Conservation (phyloP, 768 basidiomycete genomes). For the Bullera alba region DNA sequence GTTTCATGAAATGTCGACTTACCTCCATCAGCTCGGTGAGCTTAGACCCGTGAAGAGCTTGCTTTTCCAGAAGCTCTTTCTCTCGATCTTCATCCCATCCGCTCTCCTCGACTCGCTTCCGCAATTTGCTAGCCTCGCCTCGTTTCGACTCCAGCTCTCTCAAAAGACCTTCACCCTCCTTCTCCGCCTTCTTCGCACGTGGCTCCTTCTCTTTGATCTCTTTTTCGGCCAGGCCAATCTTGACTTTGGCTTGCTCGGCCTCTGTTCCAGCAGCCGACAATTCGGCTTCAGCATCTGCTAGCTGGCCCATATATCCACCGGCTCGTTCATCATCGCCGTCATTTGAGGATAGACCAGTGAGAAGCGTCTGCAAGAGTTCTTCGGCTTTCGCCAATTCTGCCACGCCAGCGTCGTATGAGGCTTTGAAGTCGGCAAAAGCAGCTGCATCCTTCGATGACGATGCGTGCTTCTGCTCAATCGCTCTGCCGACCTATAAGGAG, state of each 20-base stretch:
- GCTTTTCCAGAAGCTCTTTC: slow-evolving; percentile 52
- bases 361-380: slow-evolving; percentile 86
- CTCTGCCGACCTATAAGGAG: slow-evolving; percentile 53
- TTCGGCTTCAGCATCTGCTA: slow-evolving; percentile 72
- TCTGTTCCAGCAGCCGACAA: slow-evolving; percentile 72
- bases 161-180: slow-evolving; percentile 70
- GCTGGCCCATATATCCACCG: slow-evolving; percentile 93
- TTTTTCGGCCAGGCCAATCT: slow-evolving; percentile 67
- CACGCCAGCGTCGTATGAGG: slow-evolving; percentile 59
- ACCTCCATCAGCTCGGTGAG: slow-evolving; percentile 63
- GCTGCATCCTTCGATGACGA: slow-evolving; percentile 57
- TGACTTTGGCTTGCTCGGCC: slow-evolving; percentile 71
- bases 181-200: slow-evolving; percentile 73
- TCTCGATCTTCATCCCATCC: slow-evolving; percentile 77
- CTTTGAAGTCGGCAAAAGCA: slow-evolving; percentile 60
- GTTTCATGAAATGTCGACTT: slow-evolving; percentile 10
- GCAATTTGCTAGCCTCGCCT: slow-evolving; percentile 53
- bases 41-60: slow-evolving; percentile 54
- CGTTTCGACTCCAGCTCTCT: slow-evolving; percentile 56
- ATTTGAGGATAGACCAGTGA: slow-evolving; percentile 72
- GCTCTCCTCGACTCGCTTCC: slow-evolving; percentile 54
- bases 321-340: slow-evolving; percentile 58
- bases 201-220: slow-evolving; percentile 71
- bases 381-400: slow-evolving; percentile 65
- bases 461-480: slow-evolving; percentile 56